These are phyloP conservation scores for Paramecium pentaurelia DNA, from an alignment of 73 alveolate genomes.

Conservation along the genomic window DNA sequence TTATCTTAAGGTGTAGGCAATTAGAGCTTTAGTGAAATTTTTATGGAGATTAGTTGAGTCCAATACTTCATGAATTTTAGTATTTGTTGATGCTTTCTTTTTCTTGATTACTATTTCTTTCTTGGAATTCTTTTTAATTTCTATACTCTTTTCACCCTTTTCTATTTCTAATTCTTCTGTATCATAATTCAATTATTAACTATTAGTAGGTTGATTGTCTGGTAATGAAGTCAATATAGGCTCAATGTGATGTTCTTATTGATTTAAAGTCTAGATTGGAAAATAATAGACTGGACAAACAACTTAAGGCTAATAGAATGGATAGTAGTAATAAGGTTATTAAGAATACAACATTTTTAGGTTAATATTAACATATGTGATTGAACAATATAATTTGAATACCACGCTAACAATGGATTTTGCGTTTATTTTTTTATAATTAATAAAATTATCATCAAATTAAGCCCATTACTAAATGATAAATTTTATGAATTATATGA, in stretches of 20 bases:
- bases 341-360: neutral
- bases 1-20: neutral
- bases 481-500: neutral
- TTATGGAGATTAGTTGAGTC: conserved; percentile 5
- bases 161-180: neutral
- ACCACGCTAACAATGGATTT: neutral
- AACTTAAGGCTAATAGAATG: neutral
- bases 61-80: neutral
- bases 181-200: neutral
- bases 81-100: neutral
- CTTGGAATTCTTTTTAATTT: neutral
- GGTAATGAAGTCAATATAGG: neutral
- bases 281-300: neutral
- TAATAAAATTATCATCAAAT: neutral
- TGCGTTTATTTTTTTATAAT: neutral
- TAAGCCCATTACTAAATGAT: neutral
- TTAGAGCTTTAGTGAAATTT: neutral
- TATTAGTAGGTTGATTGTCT: neutral
- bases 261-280: neutral
- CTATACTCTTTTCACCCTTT: neutral
- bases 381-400: neutral
- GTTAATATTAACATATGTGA: neutral
- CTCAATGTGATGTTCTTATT: neutral
- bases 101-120: neutral
- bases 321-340: neutral